A percentile compares a stretch with the other conserved stretches of the same genome.
Conservation (phyloP, 805 yeast genomes). For the Jamesozyma gamospora region DNA sequence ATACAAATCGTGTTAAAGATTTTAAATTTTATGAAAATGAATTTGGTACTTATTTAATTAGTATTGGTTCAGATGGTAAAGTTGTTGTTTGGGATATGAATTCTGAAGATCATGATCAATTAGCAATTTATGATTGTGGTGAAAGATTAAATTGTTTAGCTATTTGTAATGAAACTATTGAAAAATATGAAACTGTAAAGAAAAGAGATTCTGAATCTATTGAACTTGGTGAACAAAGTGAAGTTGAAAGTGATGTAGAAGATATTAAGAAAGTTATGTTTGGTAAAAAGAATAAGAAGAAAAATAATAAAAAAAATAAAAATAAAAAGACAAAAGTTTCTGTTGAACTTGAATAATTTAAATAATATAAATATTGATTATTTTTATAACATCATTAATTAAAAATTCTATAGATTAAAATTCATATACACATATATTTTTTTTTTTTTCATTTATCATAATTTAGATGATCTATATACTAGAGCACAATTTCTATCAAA, state of each 20-base stretch:
- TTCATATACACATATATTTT: not conserved
- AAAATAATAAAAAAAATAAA: conserved; percentile 33
- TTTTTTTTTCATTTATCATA: conserved; percentile 15
- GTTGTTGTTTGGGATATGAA: conserved; percentile 82
- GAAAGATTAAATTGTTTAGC: conserved; percentile 85
- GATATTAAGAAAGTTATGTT: conserved; percentile 50
- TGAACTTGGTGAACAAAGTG: conserved; percentile 55
- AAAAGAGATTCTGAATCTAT: conserved; percentile 44
- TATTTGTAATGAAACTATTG: conserved; percentile 66
- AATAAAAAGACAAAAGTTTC: conserved; percentile 38
- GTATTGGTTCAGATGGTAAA: conserved; percentile 88
- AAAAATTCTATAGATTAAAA: not conserved
- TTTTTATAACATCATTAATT: too few species aligned
- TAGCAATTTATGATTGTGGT: conserved; percentile 83
- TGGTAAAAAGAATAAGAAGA: conserved; percentile 34
- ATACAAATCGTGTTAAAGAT: conserved; percentile 77
- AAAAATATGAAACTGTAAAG: conserved; percentile 61
- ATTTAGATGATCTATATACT: conserved; percentile 40
- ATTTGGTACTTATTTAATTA: conserved; percentile 43
- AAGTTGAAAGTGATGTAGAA: conserved; percentile 67
- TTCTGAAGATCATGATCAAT: conserved; percentile 46
- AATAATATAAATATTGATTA: not conserved
- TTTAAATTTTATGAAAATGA: conserved; percentile 44
- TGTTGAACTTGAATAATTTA: conserved; percentile 43
- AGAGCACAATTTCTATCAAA: conserved; percentile 80